phyloP scores from a whole-genome alignment of 176 grass and related monocot species.

The Ampelocalamus luodianensis region DNA sequence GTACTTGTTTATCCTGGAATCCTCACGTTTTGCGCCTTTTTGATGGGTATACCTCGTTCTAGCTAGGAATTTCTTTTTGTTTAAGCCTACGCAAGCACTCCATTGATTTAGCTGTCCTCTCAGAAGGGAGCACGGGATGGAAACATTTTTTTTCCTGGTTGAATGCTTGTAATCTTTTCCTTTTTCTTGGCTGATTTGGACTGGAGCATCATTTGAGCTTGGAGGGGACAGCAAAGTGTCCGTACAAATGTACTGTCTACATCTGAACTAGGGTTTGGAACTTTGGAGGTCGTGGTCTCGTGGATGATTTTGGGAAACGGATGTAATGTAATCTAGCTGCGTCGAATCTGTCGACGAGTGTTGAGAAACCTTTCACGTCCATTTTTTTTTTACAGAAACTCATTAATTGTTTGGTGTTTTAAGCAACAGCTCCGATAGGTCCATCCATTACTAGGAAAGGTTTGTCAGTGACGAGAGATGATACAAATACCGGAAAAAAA shows the following conservation, averaged over 20 bases:
- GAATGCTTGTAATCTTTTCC: background rate
- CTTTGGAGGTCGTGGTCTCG: background rate
- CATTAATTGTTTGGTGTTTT: background rate
- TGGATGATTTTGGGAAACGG: slow-evolving; percentile 5
- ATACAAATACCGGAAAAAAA: background rate
- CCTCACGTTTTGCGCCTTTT: slow-evolving; percentile 1
- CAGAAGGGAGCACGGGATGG: slow-evolving; percentile 3
- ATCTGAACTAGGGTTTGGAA: background rate
- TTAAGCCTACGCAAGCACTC: background rate
- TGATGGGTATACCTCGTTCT: slow-evolving; percentile 25
- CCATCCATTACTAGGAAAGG: background rate
- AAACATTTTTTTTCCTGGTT: background rate
- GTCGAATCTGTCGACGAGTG: background rate
- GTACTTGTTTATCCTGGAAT: slow-evolving; percentile 36
- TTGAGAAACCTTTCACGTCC: background rate
- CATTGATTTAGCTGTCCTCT: slow-evolving; percentile 16
- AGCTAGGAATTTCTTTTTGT: slow-evolving; percentile 41
- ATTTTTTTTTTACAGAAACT: background rate
- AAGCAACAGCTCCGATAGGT: background rate
- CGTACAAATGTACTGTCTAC: background rate
- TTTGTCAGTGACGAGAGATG: background rate
- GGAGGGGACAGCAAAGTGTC: background rate
- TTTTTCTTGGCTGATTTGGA: slow-evolving; percentile 25
- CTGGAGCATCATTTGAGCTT: background rate
- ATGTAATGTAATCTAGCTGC: slow-evolving; percentile 3